phyloP scores from a whole-genome alignment of 2,329 filamentous ascomycete genomes.

The Colletotrichum sp. region DNA sequence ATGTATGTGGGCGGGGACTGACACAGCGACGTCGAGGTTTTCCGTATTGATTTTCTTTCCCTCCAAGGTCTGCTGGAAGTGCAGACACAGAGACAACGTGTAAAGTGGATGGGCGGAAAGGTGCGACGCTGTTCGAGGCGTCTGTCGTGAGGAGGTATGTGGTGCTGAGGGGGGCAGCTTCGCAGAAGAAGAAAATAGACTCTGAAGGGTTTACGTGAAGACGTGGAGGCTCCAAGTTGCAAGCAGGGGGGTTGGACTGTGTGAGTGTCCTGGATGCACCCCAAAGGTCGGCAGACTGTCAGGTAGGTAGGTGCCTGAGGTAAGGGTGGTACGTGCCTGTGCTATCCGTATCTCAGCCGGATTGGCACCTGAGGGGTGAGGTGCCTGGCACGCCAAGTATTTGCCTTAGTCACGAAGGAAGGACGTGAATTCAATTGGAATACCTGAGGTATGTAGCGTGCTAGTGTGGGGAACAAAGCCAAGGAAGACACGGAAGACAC shows the following conservation, averaged over 20 bases:
- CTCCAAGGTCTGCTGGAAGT: neutral
- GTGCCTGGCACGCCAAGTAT: neutral
- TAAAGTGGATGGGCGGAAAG: neutral
- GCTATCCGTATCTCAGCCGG: neutral
- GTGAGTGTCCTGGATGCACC: neutral
- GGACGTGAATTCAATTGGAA: neutral
- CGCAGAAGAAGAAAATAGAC: constrained; percentile 10
- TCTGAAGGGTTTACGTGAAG: constrained; percentile 12
- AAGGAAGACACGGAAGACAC: neutral
- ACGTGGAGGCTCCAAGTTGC: constrained; percentile 14
- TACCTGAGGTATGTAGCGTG: neutral
- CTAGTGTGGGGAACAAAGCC: neutral
- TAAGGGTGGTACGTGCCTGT: neutral
- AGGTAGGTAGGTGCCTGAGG: neutral
- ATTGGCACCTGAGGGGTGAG: neutral
- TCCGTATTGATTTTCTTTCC: neutral
- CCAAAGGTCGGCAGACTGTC: neutral
- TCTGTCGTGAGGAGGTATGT: neutral
- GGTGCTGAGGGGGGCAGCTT: neutral
- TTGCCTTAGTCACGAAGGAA: neutral
- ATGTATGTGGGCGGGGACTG: neutral
- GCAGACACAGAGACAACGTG: neutral
- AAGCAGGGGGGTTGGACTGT: constrained; percentile 3
- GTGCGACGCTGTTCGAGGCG: neutral
- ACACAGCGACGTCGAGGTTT: neutral